Base-by-base conservation (phyloP, 139 green algal genomes). In the Coelastrella sp. region DNA sequence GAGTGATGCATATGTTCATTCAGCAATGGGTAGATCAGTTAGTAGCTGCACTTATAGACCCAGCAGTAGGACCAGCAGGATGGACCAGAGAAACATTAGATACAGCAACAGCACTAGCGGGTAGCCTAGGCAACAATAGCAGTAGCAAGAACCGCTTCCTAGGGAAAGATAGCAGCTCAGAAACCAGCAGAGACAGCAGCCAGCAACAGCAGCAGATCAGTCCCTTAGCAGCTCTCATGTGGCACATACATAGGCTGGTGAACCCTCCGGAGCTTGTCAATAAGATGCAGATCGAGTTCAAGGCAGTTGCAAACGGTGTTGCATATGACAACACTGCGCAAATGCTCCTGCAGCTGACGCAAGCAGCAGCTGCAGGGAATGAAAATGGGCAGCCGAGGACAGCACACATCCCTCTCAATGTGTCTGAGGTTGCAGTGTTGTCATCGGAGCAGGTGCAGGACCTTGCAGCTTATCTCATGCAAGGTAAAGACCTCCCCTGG, bases 1-100 rank as follows among this genome's bases (percentile, higher is more conserved):
- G 89, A 74, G 88, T 91, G 35, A 71, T 88, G 32, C 90, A 92
- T 85, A 86, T 93, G 72, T 90, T 91, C 66, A 88, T 90, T 19
- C 90, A 91, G 84, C 88, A 87, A 3, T 89, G 81, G 87, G 87
- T 89, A 66, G 90, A 93, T 62, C 60, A 87, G 63, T 50, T 89
- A 17, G 90, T 92, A 25, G 66, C 69, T 0, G 32, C 73, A 2
- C 63, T 87, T 23, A 81, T 93, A 40, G 90, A 89, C 51, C 69
- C 86, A 21, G 21, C 23, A 57, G 21, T 23, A 0, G 75, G 75
- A 6, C 75, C 75, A 15, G 25, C 34, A 69, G 75, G 35, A 0
- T 82, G 75, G 75, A 71, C 53, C 2, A 23, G 53, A 23, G 75
- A 82, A 38, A 71, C 51, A 0, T 40, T 82, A 6, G 57, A 64